Base-by-base conservation (phyloP, 2,329 filamentous ascomycete genomes). In the Alternaria longipes region DNA sequence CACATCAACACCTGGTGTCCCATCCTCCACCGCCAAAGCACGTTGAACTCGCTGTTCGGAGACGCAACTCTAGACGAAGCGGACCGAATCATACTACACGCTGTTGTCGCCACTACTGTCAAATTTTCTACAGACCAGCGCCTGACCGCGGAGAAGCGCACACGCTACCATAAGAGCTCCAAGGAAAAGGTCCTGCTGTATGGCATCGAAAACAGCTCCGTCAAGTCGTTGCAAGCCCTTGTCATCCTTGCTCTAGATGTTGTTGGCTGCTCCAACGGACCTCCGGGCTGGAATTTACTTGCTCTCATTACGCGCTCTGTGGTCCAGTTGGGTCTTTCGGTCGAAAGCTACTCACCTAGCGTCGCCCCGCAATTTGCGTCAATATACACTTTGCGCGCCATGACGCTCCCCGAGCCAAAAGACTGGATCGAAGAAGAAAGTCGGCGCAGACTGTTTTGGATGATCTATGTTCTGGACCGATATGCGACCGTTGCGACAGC, bases 391-490 rank as follows among this genome's bases (percentile, higher is more conserved):
- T 82, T 97, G 45, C 86, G 93, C 56, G 92, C 93, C 16, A 94
- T 94, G 82, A 89, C 94, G 3, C 83, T 97, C 0, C 91, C 93
- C 0, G 93, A 97, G 62, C 87, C 94, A 0, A 89, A 88, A 52
- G 91, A 93, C 63, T 97, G 94, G 78, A 90, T 97, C 57, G 93
- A 97, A 74, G 94, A 97, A 63, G 94, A 97, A 77, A 91, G 91
- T 42, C 85, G 93, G 28, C 86, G 94, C 28, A 85, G 94, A 26
- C 82, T 97, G 1, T 97, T 97, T 78, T 97, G 94, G 94, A 94
- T 96, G 89, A 89, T 97, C 11, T 97, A 97, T 74, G 81, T 97
- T 12, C 84, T 97, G 6, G 94, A 97, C 75, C 86, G 94, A 51
- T 97, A 97, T 74, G 93, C 93, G 1, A 97, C 93, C 0, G 90